Percentiles rank a stretch among this genome's conserved stretches.
These are phyloP conservation scores for Brassica cretica DNA, from an alignment of 345 rosid species.

Conservation along the genomic window DNA sequence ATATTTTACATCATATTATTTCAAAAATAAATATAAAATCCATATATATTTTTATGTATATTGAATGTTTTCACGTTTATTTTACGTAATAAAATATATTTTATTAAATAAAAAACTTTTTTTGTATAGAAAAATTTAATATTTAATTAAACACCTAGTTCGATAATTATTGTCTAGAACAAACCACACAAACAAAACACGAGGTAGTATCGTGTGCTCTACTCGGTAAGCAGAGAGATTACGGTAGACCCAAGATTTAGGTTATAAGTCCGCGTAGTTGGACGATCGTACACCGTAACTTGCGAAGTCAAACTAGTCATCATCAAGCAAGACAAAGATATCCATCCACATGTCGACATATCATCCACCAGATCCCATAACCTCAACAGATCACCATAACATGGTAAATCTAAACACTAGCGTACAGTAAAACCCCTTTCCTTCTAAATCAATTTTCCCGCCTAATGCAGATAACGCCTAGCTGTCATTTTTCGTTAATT, in stretches of 20 bases:
- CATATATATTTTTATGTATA: too few species aligned
- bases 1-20: too few species aligned
- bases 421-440: not conserved
- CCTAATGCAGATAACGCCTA: slow-evolving; percentile 32
- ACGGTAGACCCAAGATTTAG: slow-evolving; percentile 35
- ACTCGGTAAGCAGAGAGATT: not conserved
- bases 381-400: slow-evolving; percentile 11
- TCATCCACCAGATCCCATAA: slow-evolving; percentile 15
- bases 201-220: not conserved
- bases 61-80: too few species aligned
- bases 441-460: slow-evolving; percentile 34
- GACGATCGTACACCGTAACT: slow-evolving; percentile 20
- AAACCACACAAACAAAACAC: not conserved
- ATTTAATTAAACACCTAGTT: too few species aligned
- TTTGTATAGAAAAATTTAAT: too few species aligned
- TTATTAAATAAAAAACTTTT: too few species aligned
- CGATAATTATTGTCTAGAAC: not conserved
- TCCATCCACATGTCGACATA: slow-evolving; percentile 13
- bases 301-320: slow-evolving; percentile 10
- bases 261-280: slow-evolving; percentile 33
- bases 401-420: not conserved
- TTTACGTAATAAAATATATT: too few species aligned
- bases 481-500: slow-evolving; percentile 34
- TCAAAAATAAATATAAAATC: too few species aligned
- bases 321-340: slow-evolving; percentile 8